Evolutionary conservation across 2,329 filamentous ascomycete genomes (phyloP).

Genomic region (Parafenestella ontariensis): DNA sequence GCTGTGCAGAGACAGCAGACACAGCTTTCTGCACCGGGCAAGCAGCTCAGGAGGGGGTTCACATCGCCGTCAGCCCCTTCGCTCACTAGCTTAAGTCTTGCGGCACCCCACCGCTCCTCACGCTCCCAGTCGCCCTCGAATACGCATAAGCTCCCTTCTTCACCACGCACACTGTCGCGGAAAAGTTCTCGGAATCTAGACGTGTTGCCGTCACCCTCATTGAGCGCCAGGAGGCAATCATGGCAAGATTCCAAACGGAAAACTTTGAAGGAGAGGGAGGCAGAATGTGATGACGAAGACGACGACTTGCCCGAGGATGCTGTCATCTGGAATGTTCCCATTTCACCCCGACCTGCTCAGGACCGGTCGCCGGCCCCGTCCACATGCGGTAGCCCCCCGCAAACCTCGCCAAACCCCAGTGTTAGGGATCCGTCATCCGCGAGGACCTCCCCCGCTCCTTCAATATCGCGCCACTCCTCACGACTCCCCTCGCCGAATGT

Average conservation of each 20-base stretch:
- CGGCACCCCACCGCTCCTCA: constrained; percentile 42
- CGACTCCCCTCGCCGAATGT: constrained; percentile 28
- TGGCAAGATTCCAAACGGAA: constrained; percentile 75
- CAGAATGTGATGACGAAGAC: constrained; percentile 75
- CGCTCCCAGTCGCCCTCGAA: constrained; percentile 47
- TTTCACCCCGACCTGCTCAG: constrained; percentile 66
- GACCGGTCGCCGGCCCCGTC: constrained; percentile 50
- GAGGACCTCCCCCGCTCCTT: constrained; percentile 35
- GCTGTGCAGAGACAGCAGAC: constrained; percentile 38
- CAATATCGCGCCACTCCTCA: constrained; percentile 26
- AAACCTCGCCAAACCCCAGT: constrained; percentile 30
- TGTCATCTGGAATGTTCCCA: constrained; percentile 80
- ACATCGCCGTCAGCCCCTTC: constrained; percentile 48
- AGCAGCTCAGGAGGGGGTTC: constrained; percentile 51
- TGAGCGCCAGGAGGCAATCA: constrained; percentile 53
- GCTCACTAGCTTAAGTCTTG: constrained; percentile 39
- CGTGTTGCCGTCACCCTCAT: constrained; percentile 34
- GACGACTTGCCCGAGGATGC: constrained; percentile 79
- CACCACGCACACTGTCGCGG: constrained; percentile 42
- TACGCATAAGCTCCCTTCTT: constrained; percentile 31
- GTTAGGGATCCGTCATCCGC: constrained; percentile 23
- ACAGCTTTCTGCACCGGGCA: constrained; percentile 48
- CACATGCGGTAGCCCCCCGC: constrained; percentile 37
- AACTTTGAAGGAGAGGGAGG: constrained; percentile 73
- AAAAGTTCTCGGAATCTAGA: constrained; percentile 43